phyloP scores from a whole-genome alignment of 1,284 basidiomycete genomes.

The Mrakiaceae sp. region DNA sequence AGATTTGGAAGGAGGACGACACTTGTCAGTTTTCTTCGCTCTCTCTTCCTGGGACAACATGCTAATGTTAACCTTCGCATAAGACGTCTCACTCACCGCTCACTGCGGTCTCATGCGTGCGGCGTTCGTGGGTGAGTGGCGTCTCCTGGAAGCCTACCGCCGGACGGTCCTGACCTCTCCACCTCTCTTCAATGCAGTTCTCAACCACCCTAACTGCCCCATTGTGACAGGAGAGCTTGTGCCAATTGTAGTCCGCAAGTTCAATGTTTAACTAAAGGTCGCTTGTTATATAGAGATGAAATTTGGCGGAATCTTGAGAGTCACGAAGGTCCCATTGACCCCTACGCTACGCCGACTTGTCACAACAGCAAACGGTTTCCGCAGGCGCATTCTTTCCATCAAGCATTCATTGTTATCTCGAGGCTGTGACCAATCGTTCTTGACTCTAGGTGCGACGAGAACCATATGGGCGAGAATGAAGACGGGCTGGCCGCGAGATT shows the following conservation, averaged over 20 bases:
- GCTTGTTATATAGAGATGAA: no score
- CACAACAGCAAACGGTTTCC: no score
- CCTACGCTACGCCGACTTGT: no score
- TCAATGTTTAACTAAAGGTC: neutral
- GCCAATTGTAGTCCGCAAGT: neutral
- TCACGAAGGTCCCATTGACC: no score
- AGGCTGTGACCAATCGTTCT: no score
- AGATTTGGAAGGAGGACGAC: constrained; percentile 3
- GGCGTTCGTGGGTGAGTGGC: neutral
- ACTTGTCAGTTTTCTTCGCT: neutral
- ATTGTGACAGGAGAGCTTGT: neutral
- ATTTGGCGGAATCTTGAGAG: no score
- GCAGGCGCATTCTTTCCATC: no score
- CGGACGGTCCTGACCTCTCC: neutral
- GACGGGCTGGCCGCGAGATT: no score
- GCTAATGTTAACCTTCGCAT: neutral
- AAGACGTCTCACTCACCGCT: neutral
- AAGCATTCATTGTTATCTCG: no score
- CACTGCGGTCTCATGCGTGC: constrained; percentile 9
- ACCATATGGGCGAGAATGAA: no score
- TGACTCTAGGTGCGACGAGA: no score
- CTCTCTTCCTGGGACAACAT: neutral
- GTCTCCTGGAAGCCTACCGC: neutral
- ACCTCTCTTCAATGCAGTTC: neutral
- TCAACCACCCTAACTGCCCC: neutral